These are phyloP conservation scores for Geotrichum europaeum DNA, from an alignment of 1,139 yeast species.

Conservation along the genomic window DNA sequence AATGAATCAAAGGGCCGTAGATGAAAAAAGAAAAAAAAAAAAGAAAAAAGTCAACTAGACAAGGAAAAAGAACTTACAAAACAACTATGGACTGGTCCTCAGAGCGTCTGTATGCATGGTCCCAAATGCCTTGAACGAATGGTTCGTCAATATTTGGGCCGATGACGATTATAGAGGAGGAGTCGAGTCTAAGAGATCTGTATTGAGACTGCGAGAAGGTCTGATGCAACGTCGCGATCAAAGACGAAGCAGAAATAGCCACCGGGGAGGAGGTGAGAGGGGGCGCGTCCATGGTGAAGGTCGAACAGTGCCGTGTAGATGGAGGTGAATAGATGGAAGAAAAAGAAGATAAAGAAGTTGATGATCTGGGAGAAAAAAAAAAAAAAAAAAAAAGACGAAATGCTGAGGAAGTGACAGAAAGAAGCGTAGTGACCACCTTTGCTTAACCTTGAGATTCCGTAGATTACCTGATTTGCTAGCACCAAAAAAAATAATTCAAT, in stretches of 20 bases:
- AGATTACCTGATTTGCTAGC: neutral
- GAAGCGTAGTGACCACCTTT: neutral
- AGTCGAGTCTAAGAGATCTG: constrained; percentile 32
- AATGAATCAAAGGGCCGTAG: neutral
- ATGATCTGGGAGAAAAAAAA: neutral
- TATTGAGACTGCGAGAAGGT: constrained; percentile 29
- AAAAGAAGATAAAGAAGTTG: neutral
- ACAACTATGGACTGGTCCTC: constrained; percentile 39
- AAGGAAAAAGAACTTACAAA: constrained; percentile 23
- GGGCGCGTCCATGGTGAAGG: constrained; percentile 27
- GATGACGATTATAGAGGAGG: constrained; percentile 30
- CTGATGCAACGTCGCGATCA: constrained; percentile 35
- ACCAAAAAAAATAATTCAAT: neutral
- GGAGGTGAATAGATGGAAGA: neutral
- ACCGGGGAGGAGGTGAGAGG: constrained; percentile 29
- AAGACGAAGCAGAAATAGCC: constrained; percentile 33
- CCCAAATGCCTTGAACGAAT: constrained; percentile 35
- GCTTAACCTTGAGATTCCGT: neutral
- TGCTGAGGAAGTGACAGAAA: neutral
- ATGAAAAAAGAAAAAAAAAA: neutral
- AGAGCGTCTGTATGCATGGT: constrained; percentile 36
- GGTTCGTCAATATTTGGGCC: constrained; percentile 33
- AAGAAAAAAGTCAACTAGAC: neutral
- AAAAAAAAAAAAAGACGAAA: neutral
- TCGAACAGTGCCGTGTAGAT: neutral